Conservation (phyloP, 2,329 filamentous ascomycete genomes). For the Colletotrichum lini region DNA sequence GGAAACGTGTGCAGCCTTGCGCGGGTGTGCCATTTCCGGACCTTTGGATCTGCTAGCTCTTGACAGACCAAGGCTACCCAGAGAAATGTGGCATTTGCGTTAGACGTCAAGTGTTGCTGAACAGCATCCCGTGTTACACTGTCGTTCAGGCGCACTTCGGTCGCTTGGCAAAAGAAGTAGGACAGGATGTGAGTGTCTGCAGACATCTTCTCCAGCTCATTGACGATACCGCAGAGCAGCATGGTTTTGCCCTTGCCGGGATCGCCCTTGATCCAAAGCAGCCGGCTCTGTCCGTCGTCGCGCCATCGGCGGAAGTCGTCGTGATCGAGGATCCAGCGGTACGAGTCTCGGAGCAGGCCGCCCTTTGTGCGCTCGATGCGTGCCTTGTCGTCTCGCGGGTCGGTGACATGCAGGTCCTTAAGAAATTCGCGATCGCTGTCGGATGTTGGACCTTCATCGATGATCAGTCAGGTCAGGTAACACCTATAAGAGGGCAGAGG, state of each 20-base stretch:
- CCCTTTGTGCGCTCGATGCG: slow-evolving; percentile 55
- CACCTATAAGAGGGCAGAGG: no score
- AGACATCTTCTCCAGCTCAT: slow-evolving; percentile 47
- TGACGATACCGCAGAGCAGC: slow-evolving; percentile 56
- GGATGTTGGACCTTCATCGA: no score
- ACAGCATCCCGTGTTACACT: slow-evolving; percentile 50
- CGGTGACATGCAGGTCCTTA: slow-evolving; percentile 41
- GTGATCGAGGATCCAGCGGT: slow-evolving; percentile 53
- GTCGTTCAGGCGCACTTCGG: slow-evolving; percentile 52
- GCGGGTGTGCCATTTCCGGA: slow-evolving; percentile 23
- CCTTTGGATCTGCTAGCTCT: slow-evolving; percentile 29
- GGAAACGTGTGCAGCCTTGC: slow-evolving; percentile 48
- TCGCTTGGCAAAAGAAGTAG: slow-evolving; percentile 61
- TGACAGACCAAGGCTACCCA: slow-evolving; percentile 51
- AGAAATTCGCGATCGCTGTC: not conserved
- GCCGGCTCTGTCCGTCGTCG: slow-evolving; percentile 28
- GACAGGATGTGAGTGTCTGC: not conserved
- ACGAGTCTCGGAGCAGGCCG: slow-evolving; percentile 50
- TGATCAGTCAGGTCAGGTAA: no score
- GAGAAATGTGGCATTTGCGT: slow-evolving; percentile 57
- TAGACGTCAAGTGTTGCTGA: slow-evolving; percentile 39
- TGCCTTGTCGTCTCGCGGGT: slow-evolving; percentile 52
- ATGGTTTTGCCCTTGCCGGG: slow-evolving; percentile 62
- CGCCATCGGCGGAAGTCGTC: slow-evolving; percentile 48
- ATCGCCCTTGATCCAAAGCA: slow-evolving; percentile 55